Percentiles rank a stretch among this genome's conserved stretches.
These are phyloP conservation scores for Leccinum obscurum DNA, from an alignment of 768 basidiomycete species.

Conservation along the genomic window DNA sequence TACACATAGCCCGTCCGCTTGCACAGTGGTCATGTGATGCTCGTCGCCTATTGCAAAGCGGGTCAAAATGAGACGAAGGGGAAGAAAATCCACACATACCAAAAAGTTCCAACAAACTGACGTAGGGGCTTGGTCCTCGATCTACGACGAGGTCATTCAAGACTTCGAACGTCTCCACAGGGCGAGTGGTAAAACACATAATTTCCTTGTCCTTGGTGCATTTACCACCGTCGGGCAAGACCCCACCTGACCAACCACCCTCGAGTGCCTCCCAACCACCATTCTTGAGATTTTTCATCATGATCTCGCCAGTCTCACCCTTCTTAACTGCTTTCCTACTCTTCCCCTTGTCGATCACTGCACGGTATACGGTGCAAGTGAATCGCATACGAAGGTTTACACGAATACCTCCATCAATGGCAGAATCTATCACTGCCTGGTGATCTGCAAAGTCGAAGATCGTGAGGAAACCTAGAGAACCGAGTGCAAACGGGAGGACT, in stretches of 20 bases:
- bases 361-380: slow-evolving; percentile 97
- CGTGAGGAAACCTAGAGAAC: slow-evolving; percentile 95
- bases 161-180: slow-evolving; percentile 94
- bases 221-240: slow-evolving; percentile 44
- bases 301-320: slow-evolving; percentile 91
- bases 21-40: slow-evolving; percentile 98
- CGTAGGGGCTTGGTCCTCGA: slow-evolving; percentile 96
- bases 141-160: slow-evolving; percentile 98
- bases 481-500: slow-evolving; percentile 94
- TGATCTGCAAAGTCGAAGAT: slow-evolving; percentile 94
- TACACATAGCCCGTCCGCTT: slow-evolving; percentile 94
- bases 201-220: slow-evolving; percentile 89
- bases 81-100: slow-evolving; percentile 52
- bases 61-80: slow-evolving; percentile 6
- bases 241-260: slow-evolving; percentile 59
- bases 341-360: slow-evolving; percentile 71
- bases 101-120: slow-evolving; percentile 93
- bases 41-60: slow-evolving; percentile 74
- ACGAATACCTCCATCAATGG: slow-evolving; percentile 89
- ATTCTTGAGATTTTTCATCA: slow-evolving; percentile 91
- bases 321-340: slow-evolving; percentile 85
- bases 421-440: slow-evolving; percentile 80
- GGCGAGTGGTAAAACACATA: slow-evolving; percentile 94
- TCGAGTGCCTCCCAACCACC: slow-evolving; percentile 97
- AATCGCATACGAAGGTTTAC: slow-evolving; percentile 99